A percentile compares a stretch with the other conserved stretches of the same genome.
phyloP scores from a whole-genome alignment of 116 monocot species.

The Cymodocea nodosa region DNA sequence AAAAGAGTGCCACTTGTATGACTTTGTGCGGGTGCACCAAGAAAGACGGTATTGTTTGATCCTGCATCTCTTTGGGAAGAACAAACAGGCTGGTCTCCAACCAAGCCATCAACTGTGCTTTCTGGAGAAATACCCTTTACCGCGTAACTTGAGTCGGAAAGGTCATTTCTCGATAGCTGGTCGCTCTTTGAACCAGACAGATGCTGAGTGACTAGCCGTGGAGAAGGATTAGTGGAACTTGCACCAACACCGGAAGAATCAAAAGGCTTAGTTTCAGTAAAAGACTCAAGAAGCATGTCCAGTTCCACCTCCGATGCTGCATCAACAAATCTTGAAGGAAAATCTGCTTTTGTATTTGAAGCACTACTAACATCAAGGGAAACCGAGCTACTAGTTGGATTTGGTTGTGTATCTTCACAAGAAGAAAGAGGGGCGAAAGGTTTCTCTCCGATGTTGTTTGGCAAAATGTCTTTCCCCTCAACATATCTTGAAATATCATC shows the following conservation, averaged over 20 bases:
- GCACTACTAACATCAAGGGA: neutral
- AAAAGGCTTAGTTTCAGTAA: slow-evolving; percentile 14
- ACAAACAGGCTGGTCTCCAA: neutral
- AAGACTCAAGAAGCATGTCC: slow-evolving; percentile 16
- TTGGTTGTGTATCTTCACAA: neutral
- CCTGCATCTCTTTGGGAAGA: neutral
- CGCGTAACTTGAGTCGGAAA: neutral
- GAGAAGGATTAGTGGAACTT: neutral
- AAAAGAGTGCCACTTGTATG: neutral
- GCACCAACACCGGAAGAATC: neutral
- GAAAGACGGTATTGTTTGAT: neutral
- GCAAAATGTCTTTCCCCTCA: neutral
- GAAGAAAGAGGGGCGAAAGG: neutral
- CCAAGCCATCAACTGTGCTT: slow-evolving; percentile 7
- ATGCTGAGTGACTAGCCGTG: neutral
- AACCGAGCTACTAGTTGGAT: neutral
- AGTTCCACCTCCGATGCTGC: slow-evolving; percentile 4
- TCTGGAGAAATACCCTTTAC: slow-evolving; percentile 1
- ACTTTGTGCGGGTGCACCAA: neutral
- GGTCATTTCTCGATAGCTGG: neutral
- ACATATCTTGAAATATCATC: neutral
- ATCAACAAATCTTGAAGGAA: slow-evolving; percentile 1
- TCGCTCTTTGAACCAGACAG: neutral
- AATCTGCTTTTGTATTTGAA: neutral
- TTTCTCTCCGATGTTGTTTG: neutral